Evolutionary conservation across 257 asterid species (phyloP).

Genomic region (Petunia secreta): DNA sequence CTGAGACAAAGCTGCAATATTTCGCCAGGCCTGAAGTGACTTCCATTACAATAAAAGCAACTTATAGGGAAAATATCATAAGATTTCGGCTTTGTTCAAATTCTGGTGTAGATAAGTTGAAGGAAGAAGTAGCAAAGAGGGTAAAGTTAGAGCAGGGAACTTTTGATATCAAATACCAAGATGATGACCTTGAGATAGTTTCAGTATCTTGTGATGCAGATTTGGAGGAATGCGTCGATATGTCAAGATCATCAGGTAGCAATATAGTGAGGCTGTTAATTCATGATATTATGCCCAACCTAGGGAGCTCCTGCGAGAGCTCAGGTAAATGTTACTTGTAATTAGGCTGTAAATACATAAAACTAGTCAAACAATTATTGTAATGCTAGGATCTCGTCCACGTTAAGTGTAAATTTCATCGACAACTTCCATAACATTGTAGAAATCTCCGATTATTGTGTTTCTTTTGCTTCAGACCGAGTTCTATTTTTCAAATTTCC

Average conservation of each 20-base stretch:
- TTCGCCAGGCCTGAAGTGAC: constrained; percentile 50
- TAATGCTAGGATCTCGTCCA: constrained; percentile 43
- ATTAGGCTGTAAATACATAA: constrained; percentile 33
- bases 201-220: constrained; percentile 74
- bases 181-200: constrained; percentile 88
- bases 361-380: constrained; percentile 44
- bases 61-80: constrained; percentile 34
- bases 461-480: constrained; percentile 36
- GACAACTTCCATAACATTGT: constrained; percentile 31
- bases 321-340: constrained; percentile 58
- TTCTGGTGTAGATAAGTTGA: constrained; percentile 31
- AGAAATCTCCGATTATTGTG: constrained; percentile 37
- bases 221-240: constrained; percentile 67
- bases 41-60: constrained; percentile 61
- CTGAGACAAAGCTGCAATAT: constrained; percentile 41
- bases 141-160: constrained; percentile 76
- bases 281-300: constrained; percentile 62
- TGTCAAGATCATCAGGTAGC: constrained; percentile 55
- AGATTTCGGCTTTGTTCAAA: constrained; percentile 33
- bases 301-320: constrained; percentile 87
- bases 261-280: constrained; percentile 63
- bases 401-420: constrained; percentile 48
- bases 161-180: constrained; percentile 72
- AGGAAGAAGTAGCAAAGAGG: constrained; percentile 45
- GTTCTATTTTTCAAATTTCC: background rate